Percentiles rank a stretch among this genome's conserved stretches.
phyloP scores from a whole-genome alignment of 176 grass and related monocot species.

The Cenchrus americanus region DNA sequence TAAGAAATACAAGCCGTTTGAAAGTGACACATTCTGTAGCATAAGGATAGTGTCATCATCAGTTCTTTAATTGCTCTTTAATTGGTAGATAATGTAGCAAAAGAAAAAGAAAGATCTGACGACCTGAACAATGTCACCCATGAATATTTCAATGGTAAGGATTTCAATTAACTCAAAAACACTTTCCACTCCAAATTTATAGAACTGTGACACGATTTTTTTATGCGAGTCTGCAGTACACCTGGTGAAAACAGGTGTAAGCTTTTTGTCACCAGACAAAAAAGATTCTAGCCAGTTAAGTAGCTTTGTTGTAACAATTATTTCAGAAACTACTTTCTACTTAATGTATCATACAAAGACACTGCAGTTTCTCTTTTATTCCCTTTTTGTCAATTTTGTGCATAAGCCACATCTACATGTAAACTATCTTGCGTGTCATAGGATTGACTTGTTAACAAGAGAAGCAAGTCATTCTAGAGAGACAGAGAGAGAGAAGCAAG shows the following conservation, averaged over 20 bases:
- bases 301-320: not conserved
- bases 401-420: not conserved
- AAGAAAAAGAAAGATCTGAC: constrained; percentile 15
- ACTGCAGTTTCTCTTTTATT: not conserved
- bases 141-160: not conserved
- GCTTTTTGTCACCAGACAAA: not conserved
- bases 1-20: not conserved
- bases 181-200: not conserved
- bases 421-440: not conserved
- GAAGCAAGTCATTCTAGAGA: not conserved
- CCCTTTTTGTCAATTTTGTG: not conserved
- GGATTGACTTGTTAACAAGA: not conserved
- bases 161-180: not conserved
- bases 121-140: not conserved
- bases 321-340: not conserved
- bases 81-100: constrained; percentile 35
- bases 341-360: not conserved
- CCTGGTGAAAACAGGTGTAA: not conserved
- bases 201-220: not conserved
- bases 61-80: constrained; percentile 36
- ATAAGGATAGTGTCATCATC: constrained; percentile 19
- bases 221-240: not conserved
- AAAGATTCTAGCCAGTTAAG: not conserved
- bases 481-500: not conserved
- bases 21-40: not conserved